Conservation (phyloP, 805 yeast genomes). For the Dipodascopsis uninucleata region DNA sequence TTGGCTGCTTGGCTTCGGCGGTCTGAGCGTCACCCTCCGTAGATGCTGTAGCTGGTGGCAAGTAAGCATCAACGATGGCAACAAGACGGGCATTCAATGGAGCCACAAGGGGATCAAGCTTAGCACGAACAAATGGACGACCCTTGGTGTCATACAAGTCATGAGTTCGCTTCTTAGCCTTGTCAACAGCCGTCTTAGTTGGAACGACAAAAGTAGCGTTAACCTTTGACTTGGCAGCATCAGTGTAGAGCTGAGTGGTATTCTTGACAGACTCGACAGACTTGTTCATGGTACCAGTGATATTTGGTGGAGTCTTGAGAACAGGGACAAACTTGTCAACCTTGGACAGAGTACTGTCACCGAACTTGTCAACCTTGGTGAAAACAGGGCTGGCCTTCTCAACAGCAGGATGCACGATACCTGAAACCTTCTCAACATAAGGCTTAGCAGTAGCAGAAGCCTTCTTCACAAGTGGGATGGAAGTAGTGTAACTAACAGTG, state of each 20-base stretch:
- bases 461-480: conserved; percentile 19
- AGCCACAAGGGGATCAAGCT: conserved; percentile 56
- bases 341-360: conserved; percentile 53
- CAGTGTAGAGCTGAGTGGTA: conserved; percentile 37
- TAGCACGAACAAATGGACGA: conserved; percentile 58
- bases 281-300: conserved; percentile 42
- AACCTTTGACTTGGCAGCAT: conserved; percentile 34
- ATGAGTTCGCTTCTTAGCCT: conserved; percentile 50
- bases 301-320: conserved; percentile 56
- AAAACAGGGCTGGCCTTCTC: conserved; percentile 46
- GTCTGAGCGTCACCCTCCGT: background rate
- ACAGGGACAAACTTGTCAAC: conserved; percentile 61
- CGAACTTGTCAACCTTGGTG: conserved; percentile 47
- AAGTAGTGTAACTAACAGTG: conserved; percentile 22
- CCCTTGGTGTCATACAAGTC: conserved; percentile 57
- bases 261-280: conserved; percentile 39
- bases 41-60: conserved; percentile 38
- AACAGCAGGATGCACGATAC: conserved; percentile 37
- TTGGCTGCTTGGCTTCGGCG: conserved; percentile 1
- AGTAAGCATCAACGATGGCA: conserved; percentile 42
- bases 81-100: conserved; percentile 60
- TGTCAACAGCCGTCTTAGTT: conserved; percentile 39
- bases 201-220: conserved; percentile 50
- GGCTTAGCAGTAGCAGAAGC: conserved; percentile 25
- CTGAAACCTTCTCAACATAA: conserved; percentile 18